Base-by-base conservation (phyloP, 495 filamentous ascomycete genomes). In the Trichoderma parareesei region DNA sequence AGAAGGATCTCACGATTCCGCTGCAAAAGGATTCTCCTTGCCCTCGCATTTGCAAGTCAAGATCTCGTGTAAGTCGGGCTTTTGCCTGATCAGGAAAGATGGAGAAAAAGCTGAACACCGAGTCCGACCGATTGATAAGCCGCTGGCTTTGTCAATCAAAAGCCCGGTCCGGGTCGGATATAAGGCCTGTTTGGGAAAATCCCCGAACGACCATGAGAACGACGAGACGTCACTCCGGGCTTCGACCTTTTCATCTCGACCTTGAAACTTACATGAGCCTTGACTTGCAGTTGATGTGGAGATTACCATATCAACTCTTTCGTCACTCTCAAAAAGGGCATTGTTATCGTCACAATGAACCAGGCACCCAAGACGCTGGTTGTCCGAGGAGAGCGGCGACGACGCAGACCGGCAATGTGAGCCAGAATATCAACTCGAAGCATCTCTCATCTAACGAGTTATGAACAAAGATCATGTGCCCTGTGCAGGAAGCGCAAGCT, bases 401-500 rank as follows among this genome's bases (percentile, higher is more conserved):
- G 53, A 9, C 20, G 53, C 11, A 57, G 53, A 57, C 53, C 53
- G 5, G 53, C 53, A 33, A 57, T 57, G 53, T 57, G 37, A 35
- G 53, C 27, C 53, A 4, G 27, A 20, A 35, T 37, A 20, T 57
- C 53, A 57, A 33, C 49, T 35, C 35, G 18, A 2, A 35, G 27
- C 20, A 57, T n/a, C 33, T 16, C 49, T 57, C 20, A 57, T 35
- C 20, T 57, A 57, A 33, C 27, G 27, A 57, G 5, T 13, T 35
- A 57, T 35, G 11, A 57, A 57, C 8, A 6, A 7, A 57, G 53
- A 57, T 57, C 82, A 4, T 84, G 81, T 67, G 71, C 81, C 38
- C 80, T 79, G 61, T 85, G 82, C 68, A 71, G 79, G 14, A 82
- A 76, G 13, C 80, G 81, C 59, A 85, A 84, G 71, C 80, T 85